phyloP scores from a whole-genome alignment of 495 filamentous ascomycete genomes.

The Hypoxylon rickii region DNA sequence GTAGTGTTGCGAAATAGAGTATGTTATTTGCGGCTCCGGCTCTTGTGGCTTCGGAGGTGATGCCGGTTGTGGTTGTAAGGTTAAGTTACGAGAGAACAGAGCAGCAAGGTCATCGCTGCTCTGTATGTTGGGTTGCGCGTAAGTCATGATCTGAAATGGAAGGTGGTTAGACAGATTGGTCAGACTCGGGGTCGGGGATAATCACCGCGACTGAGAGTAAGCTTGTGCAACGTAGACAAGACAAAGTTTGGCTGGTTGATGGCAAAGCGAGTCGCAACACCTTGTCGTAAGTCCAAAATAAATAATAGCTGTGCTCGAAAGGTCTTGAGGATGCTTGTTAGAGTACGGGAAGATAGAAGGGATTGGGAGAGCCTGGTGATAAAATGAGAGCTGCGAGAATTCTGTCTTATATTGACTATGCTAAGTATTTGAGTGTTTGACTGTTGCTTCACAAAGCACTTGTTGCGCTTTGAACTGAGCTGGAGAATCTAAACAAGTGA shows the following conservation, averaged over 20 bases:
- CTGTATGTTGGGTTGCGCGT: slow-evolving; percentile 50
- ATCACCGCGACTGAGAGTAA: slow-evolving; percentile 21
- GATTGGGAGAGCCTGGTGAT: slow-evolving; percentile 32
- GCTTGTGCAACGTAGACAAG: background rate
- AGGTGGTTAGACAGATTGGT: slow-evolving; percentile 1
- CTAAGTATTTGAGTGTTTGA: slow-evolving; percentile 52
- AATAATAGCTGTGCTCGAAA: slow-evolving; percentile 19
- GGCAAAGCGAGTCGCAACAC: slow-evolving; percentile 4
- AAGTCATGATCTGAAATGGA: slow-evolving; percentile 38
- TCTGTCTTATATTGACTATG: slow-evolving; percentile 59
- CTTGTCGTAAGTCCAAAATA: background rate
- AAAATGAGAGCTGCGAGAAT: slow-evolving; percentile 44
- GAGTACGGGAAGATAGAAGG: slow-evolving; percentile 24
- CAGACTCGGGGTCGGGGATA: slow-evolving; percentile 7
- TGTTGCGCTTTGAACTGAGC: background rate
- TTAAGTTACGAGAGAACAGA: slow-evolving; percentile 70
- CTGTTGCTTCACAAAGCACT: background rate
- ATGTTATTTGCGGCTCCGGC: slow-evolving; percentile 52
- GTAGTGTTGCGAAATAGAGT: slow-evolving; percentile 76
- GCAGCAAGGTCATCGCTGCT: slow-evolving; percentile 67
- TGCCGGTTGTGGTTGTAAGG: slow-evolving; percentile 49
- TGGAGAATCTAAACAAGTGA: slow-evolving; percentile 1
- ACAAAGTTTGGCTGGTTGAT: slow-evolving; percentile 7
- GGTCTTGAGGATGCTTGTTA: slow-evolving; percentile 21
- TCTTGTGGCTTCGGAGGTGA: slow-evolving; percentile 37